Percentiles rank a stretch among this genome's conserved stretches.
Conservation (phyloP, 2,329 filamentous ascomycete species). For the Aaosphaeria pasadenensis region DNA sequence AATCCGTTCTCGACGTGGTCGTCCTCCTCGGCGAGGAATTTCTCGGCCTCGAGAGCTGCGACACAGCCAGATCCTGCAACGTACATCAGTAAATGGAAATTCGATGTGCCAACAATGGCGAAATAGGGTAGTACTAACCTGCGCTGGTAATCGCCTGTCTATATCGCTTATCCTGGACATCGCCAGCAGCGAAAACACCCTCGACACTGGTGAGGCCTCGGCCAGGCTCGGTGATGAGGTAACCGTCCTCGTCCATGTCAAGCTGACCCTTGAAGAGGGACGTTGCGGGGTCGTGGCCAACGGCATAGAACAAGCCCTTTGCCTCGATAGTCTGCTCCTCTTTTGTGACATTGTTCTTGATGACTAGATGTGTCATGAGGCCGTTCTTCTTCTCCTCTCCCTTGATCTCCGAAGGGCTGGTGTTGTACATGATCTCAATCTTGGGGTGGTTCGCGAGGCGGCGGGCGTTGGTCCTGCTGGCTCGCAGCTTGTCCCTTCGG, state of each 20-base stretch:
- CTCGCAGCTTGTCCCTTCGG: conserved; percentile 79
- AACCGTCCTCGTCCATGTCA: conserved; percentile 84
- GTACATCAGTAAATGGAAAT: conserved; percentile 13
- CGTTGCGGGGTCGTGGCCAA: conserved; percentile 94
- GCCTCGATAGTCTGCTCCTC: conserved; percentile 80
- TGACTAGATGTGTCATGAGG: conserved; percentile 81
- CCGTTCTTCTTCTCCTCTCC: conserved; percentile 72
- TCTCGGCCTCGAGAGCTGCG: conserved; percentile 93
- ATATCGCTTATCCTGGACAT: conserved; percentile 98
- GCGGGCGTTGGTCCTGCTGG: conserved; percentile 88
- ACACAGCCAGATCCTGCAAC: conserved; percentile 80
- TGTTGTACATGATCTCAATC: conserved; percentile 86
- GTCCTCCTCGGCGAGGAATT: conserved; percentile 79
- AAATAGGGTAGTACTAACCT: conserved; percentile 56
- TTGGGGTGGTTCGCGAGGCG: conserved; percentile 80
- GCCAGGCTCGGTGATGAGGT: conserved; percentile 84
- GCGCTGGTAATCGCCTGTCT: conserved; percentile 97
- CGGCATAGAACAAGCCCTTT: conserved; percentile 93
- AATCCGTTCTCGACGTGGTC: conserved; percentile 48
- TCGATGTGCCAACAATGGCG: no score
- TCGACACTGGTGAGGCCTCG: conserved; percentile 83
- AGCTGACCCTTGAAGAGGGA: conserved; percentile 86
- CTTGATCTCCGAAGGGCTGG: conserved; percentile 75
- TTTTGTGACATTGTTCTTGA: conserved; percentile 76
- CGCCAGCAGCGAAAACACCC: conserved; percentile 93